Evolutionary conservation across 331 rosid genomes (phyloP).

Genomic region (Rhamnella rubrinervis): DNA sequence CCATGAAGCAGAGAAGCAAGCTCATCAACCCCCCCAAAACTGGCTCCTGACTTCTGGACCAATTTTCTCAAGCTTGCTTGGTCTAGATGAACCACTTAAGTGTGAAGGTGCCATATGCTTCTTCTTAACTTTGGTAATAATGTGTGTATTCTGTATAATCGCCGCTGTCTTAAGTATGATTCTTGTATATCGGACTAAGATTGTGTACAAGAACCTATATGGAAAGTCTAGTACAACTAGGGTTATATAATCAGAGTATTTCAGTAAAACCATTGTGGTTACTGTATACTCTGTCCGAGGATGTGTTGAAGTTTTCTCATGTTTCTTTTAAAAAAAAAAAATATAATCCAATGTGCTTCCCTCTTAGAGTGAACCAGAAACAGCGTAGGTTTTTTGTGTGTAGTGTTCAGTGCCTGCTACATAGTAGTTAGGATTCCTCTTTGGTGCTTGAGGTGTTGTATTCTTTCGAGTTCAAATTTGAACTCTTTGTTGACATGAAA

Average conservation of each 20-base stretch:
- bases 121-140: slow-evolving; percentile 40
- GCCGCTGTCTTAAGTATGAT: slow-evolving; percentile 39
- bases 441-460: slow-evolving; percentile 9
- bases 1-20: slow-evolving; percentile 51
- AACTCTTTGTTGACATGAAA: background rate
- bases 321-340: background rate
- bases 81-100: slow-evolving; percentile 25
- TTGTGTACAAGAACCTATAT: slow-evolving; percentile 38
- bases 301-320: background rate
- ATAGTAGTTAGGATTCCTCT: background rate
- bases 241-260: slow-evolving; percentile 3
- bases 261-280: background rate
- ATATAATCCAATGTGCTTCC: slow-evolving; percentile 1
- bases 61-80: slow-evolving; percentile 22
- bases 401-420: background rate
- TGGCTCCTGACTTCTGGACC: slow-evolving; percentile 24
- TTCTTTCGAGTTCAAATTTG: slow-evolving; percentile 14
- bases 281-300: slow-evolving; percentile 10
- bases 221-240: slow-evolving; percentile 37
- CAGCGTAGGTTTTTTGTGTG: slow-evolving; percentile 7
- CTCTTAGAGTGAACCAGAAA: slow-evolving; percentile 11
- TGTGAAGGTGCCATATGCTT: slow-evolving; percentile 43
- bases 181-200: slow-evolving; percentile 38
- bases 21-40: slow-evolving; percentile 24
- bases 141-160: slow-evolving; percentile 42